Evolutionary conservation across 2,329 filamentous ascomycete species (phyloP).

Genomic region (Claviceps monticola): DNA sequence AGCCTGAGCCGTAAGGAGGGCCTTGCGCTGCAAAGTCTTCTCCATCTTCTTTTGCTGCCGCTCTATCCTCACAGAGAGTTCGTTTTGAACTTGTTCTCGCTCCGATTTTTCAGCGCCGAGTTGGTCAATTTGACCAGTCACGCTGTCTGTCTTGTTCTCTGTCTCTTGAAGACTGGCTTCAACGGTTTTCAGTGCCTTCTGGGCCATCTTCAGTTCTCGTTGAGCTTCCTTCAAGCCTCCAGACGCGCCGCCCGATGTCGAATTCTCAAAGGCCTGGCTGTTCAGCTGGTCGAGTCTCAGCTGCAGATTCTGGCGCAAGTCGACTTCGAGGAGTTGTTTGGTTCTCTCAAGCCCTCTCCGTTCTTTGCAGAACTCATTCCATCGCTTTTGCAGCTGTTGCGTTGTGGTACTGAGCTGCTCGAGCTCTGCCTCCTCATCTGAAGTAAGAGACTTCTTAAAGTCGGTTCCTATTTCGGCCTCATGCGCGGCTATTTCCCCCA

Average conservation of each 20-base stretch:
- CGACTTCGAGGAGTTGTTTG: conserved; percentile 74
- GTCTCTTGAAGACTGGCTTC: conserved; percentile 58
- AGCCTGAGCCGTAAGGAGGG: conserved; percentile 61
- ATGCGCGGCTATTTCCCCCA: conserved; percentile 61
- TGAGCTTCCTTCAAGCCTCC: conserved; percentile 64
- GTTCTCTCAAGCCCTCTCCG: conserved; percentile 65
- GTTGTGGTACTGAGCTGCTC: conserved; percentile 55
- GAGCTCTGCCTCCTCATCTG: conserved; percentile 70
- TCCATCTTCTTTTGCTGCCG: conserved; percentile 83
- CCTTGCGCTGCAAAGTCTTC: conserved; percentile 81
- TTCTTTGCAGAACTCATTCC: conserved; percentile 58
- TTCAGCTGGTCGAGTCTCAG: conserved; percentile 79
- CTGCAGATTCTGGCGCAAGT: conserved; percentile 77
- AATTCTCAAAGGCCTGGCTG: conserved; percentile 56
- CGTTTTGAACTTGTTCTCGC: conserved; percentile 59
- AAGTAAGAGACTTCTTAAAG: conserved; percentile 80
- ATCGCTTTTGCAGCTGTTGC: conserved; percentile 62
- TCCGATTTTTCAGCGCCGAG: conserved; percentile 43
- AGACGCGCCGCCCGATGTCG: conserved; percentile 42
- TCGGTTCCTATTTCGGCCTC: conserved; percentile 71
- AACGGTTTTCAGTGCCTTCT: conserved; percentile 52
- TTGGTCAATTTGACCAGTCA: conserved; percentile 36
- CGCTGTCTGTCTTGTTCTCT: conserved; percentile 53
- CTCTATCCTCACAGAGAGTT: conserved; percentile 64
- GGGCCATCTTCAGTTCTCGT: conserved; percentile 66